Conservation (phyloP, 1,284 basidiomycete genomes). For the Cutaneotrichosporon dermatis region DNA sequence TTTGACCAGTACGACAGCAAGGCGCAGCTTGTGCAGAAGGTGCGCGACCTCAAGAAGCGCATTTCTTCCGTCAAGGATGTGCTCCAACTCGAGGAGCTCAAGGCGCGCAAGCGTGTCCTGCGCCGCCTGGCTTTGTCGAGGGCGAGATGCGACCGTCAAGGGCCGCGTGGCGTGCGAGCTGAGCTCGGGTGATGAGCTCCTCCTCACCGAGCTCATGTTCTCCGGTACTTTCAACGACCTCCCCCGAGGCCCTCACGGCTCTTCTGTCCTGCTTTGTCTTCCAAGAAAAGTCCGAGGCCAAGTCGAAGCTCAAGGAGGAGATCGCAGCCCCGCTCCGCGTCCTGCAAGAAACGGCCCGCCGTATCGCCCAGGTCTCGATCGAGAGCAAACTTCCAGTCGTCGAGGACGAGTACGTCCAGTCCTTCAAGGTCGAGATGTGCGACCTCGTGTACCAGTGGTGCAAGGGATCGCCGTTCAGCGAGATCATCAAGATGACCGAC, state of each 20-base stretch:
- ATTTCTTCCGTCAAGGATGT: conserved; percentile 88
- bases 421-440: conserved; percentile 98
- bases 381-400: conserved; percentile 84
- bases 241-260: conserved; percentile 88
- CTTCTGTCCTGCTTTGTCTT: conserved; percentile 96
- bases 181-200: conserved; percentile 90
- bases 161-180: conserved; percentile 98
- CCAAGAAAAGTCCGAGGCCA: conserved; percentile 91
- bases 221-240: conserved; percentile 92
- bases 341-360: conserved; percentile 90
- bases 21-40: conserved; percentile 63
- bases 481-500: conserved; percentile 89
- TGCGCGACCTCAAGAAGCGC: conserved; percentile 72
- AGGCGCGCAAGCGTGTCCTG: conserved; percentile 88
- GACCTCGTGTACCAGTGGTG: conserved; percentile 97
- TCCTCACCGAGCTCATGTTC: conserved; percentile 96
- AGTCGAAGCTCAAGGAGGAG: conserved; percentile 82
- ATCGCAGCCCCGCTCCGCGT: conserved; percentile 83
- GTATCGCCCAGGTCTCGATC: conserved; percentile 92
- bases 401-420: conserved; percentile 93
- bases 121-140: conserved; percentile 85
- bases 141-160: conserved; percentile 97
- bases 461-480: conserved; percentile 89
- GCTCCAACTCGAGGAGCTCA: conserved; percentile 94
- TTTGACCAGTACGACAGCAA: conserved; percentile 79